phyloP scores from a whole-genome alignment of 345 rosid species.

The Dimocarpus longan region DNA sequence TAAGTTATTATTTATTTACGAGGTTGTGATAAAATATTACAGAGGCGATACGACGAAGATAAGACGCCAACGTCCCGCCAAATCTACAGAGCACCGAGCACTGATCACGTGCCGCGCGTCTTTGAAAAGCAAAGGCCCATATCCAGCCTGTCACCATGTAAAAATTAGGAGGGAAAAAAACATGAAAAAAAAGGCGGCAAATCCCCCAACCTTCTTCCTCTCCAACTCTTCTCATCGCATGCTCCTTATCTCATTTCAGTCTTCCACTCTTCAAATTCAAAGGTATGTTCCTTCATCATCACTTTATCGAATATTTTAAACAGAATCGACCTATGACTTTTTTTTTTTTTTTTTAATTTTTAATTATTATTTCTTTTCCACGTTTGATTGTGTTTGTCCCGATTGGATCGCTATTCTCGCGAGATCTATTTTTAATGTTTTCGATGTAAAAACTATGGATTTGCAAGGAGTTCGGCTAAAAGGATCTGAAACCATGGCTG shows the following conservation, averaged over 20 bases:
- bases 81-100: not conserved
- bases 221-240: not conserved
- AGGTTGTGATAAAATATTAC: not conserved
- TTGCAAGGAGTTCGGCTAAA: not conserved
- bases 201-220: not conserved
- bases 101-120: conserved; percentile 13
- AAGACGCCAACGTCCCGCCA: not conserved
- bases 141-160: not conserved
- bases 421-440: not conserved
- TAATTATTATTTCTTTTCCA: too few species aligned
- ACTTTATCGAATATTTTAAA: not conserved
- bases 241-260: not conserved
- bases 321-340: not conserved
- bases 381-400: not conserved
- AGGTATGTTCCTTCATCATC: not conserved
- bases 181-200: conserved; percentile 20
- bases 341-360: not conserved
- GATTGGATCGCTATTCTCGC: not conserved
- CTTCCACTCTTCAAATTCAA: not conserved
- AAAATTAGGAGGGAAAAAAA: conserved; percentile 31
- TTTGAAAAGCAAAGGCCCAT: not conserved
- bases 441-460: not conserved
- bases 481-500: not conserved
- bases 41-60: too few species aligned
- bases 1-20: too few species aligned